Conservation (phyloP, 176 grass and related monocot species). For the Zea mays region DNA sequence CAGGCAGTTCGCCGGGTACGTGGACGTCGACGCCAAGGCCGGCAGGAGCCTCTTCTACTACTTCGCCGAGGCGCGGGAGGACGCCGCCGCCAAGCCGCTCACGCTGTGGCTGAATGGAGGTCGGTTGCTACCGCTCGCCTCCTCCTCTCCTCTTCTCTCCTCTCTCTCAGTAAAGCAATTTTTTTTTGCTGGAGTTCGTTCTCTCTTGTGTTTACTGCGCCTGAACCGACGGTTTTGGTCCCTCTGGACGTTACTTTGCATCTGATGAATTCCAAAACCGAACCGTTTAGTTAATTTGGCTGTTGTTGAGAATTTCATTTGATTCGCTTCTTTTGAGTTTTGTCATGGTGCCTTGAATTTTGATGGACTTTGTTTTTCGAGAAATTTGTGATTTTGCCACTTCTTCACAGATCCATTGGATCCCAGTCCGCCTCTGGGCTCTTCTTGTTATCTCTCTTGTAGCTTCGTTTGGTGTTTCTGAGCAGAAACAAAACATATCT, state of each 20-base stretch:
- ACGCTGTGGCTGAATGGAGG: conserved; percentile 98
- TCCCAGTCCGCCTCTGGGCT: background rate
- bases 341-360: background rate
- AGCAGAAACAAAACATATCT: background rate
- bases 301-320: background rate
- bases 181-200: background rate
- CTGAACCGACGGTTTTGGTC: no score
- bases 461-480: background rate
- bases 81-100: conserved; percentile 71
- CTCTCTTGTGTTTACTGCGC: background rate
- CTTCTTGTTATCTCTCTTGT: background rate
- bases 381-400: no score
- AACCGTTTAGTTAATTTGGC: background rate
- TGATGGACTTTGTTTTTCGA: background rate
- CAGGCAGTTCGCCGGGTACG: conserved; percentile 89
- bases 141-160: no score
- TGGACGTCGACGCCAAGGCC: conserved; percentile 65
- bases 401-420: background rate
- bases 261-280: background rate
- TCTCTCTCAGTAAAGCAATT: background rate
- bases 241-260: no score
- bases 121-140: background rate
- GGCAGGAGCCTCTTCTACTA: conserved; percentile 98
- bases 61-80: conserved; percentile 70
- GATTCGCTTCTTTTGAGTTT: background rate